These are phyloP conservation scores for Beta vulgaris DNA, from an alignment of 148 eudicot species.

Conservation along the genomic window DNA sequence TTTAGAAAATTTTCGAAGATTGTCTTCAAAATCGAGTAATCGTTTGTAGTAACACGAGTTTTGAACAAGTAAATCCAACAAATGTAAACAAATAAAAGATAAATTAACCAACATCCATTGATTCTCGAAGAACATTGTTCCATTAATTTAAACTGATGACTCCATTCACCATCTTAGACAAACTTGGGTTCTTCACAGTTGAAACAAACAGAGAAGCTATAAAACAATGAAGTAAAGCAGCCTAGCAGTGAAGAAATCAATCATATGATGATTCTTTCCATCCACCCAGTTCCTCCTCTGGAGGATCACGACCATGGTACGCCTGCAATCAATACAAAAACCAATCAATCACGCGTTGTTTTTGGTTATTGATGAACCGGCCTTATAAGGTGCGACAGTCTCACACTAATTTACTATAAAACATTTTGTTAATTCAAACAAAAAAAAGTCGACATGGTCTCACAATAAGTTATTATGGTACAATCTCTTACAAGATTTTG, in stretches of 20 bases:
- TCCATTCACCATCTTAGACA: not conserved
- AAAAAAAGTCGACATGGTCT: no score
- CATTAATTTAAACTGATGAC: not conserved
- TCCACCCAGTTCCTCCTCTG: conserved; percentile 57
- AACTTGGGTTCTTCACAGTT: not conserved
- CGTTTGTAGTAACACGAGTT: no score
- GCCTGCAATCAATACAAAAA: conserved; percentile 28
- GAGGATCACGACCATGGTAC: conserved; percentile 29
- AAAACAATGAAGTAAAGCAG: not conserved
- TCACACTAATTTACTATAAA: not conserved
- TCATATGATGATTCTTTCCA: conserved; percentile 56
- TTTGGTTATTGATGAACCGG: not conserved
- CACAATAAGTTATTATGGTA: no score
- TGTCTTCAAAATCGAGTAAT: no score
- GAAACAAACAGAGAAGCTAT: not conserved
- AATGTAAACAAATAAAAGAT: not conserved
- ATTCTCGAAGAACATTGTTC: not conserved
- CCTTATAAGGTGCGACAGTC: not conserved
- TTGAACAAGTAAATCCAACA: no score
- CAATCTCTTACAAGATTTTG: no score
- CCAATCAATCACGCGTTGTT: not conserved
- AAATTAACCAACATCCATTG: not conserved
- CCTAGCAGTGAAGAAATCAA: not conserved
- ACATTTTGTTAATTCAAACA: not conserved
- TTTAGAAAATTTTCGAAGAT: no score